Conservation (phyloP, 2,329 filamentous ascomycete genomes). For the Aphanoascus verrucosus region DNA sequence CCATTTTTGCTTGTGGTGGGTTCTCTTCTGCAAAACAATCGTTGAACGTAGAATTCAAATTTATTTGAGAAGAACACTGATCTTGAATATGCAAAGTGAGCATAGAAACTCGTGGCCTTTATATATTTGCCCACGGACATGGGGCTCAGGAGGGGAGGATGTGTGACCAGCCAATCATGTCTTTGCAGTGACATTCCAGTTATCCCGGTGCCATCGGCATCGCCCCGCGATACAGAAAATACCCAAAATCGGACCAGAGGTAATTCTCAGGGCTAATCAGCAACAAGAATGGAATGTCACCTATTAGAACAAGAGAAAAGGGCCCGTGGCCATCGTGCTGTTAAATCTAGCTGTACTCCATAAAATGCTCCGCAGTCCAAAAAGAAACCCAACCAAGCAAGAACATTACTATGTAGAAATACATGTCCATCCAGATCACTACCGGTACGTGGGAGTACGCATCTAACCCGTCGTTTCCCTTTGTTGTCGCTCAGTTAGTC, state of each 20-base stretch:
- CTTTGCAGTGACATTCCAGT: constrained; percentile 4
- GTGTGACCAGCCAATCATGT: background rate
- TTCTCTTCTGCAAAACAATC: background rate
- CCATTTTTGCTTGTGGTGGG: constrained; percentile 10
- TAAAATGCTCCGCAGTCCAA: no score
- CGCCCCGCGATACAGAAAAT: background rate
- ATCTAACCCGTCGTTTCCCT: background rate
- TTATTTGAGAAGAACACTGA: no score
- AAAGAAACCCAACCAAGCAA: no score
- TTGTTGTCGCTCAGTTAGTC: constrained; percentile 30
- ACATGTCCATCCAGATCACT: background rate
- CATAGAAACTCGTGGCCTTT: background rate
- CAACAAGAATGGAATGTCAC: no score
- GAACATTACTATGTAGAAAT: no score
- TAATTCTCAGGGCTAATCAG: no score
- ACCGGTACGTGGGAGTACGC: background rate
- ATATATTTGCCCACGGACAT: background rate
- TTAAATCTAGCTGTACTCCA: no score
- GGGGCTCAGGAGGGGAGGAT: background rate
- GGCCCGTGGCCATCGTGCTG: no score
- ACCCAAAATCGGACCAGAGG: background rate
- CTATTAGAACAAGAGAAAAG: no score
- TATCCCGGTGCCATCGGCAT: background rate
- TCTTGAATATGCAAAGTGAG: background rate
- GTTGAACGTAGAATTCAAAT: background rate